These are phyloP conservation scores for Kodamaea kakaduensis DNA, from an alignment of 805 yeast species.

Conservation along the genomic window DNA sequence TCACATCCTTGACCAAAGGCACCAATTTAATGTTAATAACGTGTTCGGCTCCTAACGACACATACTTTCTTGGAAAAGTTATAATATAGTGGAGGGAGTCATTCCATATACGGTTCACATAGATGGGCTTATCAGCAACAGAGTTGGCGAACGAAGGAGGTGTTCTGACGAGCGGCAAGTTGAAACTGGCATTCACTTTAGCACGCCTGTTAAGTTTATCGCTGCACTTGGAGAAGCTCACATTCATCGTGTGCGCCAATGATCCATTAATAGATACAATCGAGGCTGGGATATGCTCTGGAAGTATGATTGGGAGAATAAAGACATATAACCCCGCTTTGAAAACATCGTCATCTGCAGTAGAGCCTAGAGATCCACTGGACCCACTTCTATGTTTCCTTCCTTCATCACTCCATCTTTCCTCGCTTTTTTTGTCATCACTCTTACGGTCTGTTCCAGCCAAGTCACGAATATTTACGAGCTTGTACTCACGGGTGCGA, in stretches of 20 bases:
- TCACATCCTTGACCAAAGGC: slow-evolving; percentile 61
- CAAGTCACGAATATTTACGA: slow-evolving; percentile 12
- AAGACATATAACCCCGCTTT: slow-evolving; percentile 71
- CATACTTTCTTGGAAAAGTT: slow-evolving; percentile 65
- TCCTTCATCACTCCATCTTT: not conserved
- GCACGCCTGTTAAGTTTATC: slow-evolving; percentile 34
- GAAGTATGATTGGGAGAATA: slow-evolving; percentile 57
- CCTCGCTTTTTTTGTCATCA: no score
- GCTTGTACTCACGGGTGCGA: slow-evolving; percentile 31
- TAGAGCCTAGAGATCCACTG: not conserved
- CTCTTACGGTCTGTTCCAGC: slow-evolving; percentile 7
- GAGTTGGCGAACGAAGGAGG: slow-evolving; percentile 58
- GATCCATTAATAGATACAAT: slow-evolving; percentile 49
- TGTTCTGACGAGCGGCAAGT: slow-evolving; percentile 48
- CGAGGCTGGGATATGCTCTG: slow-evolving; percentile 61
- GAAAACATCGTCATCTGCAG: slow-evolving; percentile 16
- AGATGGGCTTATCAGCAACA: slow-evolving; percentile 66
- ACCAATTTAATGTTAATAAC: slow-evolving; percentile 61
- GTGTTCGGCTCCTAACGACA: slow-evolving; percentile 56
- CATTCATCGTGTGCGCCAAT: slow-evolving; percentile 38
- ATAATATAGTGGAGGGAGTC: slow-evolving; percentile 67
- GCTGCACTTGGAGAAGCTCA: slow-evolving; percentile 39
- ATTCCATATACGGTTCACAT: slow-evolving; percentile 73
- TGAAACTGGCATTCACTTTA: slow-evolving; percentile 27
- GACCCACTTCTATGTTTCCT: not conserved